phyloP scores from a whole-genome alignment of 257 asterid genomes.

The Nicotiana sylvestris region DNA sequence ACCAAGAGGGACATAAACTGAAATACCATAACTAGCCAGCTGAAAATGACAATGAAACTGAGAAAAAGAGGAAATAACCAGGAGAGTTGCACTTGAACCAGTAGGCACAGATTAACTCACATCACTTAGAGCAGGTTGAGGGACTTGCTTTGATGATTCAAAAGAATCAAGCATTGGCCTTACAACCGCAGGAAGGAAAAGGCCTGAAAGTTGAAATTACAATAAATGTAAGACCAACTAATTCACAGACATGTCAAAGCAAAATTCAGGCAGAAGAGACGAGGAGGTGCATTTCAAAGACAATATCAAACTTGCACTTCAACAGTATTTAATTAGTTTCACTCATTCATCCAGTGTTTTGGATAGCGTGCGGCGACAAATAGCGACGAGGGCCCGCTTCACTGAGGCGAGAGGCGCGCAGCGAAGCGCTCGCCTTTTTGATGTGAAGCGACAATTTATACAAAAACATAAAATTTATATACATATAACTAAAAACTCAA shows the following conservation, averaged over 20 bases:
- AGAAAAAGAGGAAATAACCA: background rate
- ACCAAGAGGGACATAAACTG: background rate
- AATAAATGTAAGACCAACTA: slow-evolving; percentile 14
- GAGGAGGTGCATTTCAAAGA: background rate
- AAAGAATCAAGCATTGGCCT: slow-evolving; percentile 85
- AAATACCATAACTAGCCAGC: background rate
- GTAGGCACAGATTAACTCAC: slow-evolving; percentile 40
- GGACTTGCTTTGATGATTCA: slow-evolving; percentile 69
- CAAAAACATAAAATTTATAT: no score
- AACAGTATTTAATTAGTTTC: background rate
- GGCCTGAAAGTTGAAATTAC: slow-evolving; percentile 43
- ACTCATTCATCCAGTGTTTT: background rate
- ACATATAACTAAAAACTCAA: no score
- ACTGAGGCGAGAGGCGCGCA: no score
- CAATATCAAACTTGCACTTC: background rate
- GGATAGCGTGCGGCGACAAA: no score
- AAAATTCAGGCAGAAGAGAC: background rate
- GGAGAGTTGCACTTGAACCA: background rate
- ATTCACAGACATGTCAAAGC: background rate
- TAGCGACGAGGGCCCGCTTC: no score
- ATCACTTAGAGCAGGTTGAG: slow-evolving; percentile 63
- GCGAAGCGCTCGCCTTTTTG: no score
- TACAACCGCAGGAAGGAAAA: slow-evolving; percentile 86
- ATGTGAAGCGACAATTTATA: no score
- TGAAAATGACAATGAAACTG: background rate